Evolutionary conservation across 345 rosid species (phyloP).

Genomic region (Gossypium longicalyx): DNA sequence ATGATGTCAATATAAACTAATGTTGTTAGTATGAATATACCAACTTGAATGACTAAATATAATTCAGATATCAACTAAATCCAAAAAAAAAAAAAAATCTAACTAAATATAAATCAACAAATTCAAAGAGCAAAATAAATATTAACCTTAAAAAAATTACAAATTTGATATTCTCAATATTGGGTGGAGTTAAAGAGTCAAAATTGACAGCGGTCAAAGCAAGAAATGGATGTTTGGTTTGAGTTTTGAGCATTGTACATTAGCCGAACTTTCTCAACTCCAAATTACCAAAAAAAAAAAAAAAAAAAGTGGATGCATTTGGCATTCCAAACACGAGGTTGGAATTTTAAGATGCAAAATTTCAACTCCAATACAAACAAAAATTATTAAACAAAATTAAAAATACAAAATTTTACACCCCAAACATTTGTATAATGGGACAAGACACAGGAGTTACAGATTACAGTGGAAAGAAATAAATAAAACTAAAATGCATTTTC

Average conservation of each 20-base stretch:
- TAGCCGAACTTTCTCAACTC: background rate
- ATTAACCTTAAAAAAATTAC: too few relatives aligned
- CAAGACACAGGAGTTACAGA: background rate
- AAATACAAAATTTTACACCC: background rate
- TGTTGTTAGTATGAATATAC: too few relatives aligned
- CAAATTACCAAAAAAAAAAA: background rate
- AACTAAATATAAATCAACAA: too few relatives aligned
- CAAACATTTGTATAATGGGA: conserved; percentile 7
- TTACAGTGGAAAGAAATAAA: conserved; percentile 31
- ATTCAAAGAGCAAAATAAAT: too few relatives aligned
- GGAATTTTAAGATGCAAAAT: background rate
- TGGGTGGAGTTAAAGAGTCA: background rate
- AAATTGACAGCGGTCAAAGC: background rate
- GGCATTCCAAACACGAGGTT: background rate
- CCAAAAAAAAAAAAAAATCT: too few relatives aligned
- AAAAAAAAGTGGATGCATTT: background rate
- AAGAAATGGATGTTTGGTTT: background rate
- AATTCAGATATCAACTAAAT: too few relatives aligned
- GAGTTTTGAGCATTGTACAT: background rate
- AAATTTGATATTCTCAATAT: too few relatives aligned
- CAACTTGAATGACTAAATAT: too few relatives aligned
- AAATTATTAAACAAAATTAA: background rate
- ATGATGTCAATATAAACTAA: too few relatives aligned
- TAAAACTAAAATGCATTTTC: conserved; percentile 13
- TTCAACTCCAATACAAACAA: background rate